A percentile compares a stretch with the other conserved stretches of the same genome.
Conservation (phyloP, 495 filamentous ascomycete genomes). For the Lentithecium fluviatile region DNA sequence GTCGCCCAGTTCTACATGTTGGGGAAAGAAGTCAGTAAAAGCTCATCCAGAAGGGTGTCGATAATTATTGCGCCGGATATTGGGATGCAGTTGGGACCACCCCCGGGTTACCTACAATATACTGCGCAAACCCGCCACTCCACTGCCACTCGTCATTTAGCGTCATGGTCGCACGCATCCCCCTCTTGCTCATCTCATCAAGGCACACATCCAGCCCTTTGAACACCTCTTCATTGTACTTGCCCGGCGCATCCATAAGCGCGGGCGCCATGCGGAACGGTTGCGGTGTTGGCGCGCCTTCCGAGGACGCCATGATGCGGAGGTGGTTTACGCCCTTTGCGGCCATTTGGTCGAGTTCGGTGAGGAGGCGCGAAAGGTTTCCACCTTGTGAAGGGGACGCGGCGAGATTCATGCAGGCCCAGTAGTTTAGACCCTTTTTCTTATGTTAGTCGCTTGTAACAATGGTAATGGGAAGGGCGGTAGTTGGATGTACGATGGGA, state of each 20-base stretch:
- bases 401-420: conserved; percentile 38
- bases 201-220: conserved; percentile 34
- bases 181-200: conserved; percentile 32
- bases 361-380: conserved; percentile 27
- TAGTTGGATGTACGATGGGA: too few species aligned
- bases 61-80: too few species aligned
- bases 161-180: conserved; percentile 38
- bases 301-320: conserved; percentile 36
- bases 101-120: too few species aligned
- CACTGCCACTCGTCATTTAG: conserved; percentile 36
- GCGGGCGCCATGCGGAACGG: conserved; percentile 37
- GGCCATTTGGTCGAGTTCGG: conserved; percentile 37
- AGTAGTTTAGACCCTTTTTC: conserved; percentile 33
- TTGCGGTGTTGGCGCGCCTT: conserved; percentile 33
- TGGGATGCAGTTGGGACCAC: too few species aligned
- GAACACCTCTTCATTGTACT: conserved; percentile 36
- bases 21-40: too few species aligned
- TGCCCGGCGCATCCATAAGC: conserved; percentile 25
- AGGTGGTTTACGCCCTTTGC: conserved; percentile 36
- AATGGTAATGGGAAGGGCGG: too few species aligned
- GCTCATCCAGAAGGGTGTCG: too few species aligned
- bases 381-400: conserved; percentile 28
- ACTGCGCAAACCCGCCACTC: conserved; percentile 37
- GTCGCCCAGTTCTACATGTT: conserved; percentile 34
- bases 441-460: neutral